Conservation (phyloP, 2,329 filamentous ascomycete genomes). For the Coniochaeta sp. region DNA sequence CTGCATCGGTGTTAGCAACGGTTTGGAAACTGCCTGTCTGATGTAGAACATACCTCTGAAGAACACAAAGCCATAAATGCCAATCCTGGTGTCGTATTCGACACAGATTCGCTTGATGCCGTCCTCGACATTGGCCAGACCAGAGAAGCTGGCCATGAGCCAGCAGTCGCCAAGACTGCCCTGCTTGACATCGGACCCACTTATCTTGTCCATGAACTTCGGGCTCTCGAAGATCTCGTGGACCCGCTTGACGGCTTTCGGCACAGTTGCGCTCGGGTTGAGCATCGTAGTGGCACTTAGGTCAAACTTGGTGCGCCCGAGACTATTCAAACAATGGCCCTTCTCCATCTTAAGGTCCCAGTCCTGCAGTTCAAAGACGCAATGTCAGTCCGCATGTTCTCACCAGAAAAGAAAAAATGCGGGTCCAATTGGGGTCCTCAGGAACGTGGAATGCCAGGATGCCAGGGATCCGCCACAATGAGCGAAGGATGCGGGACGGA, state of each 20-base stretch:
- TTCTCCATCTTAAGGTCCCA: conserved; percentile 62
- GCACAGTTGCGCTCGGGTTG: conserved; percentile 42
- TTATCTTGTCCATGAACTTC: conserved; percentile 57
- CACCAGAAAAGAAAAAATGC: no score
- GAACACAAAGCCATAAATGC: conserved; percentile 87
- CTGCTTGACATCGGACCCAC: conserved; percentile 69
- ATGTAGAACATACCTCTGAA: conserved; percentile 47
- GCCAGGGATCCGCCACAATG: background rate
- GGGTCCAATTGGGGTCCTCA: background rate
- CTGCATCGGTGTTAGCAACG: conserved; percentile 24
- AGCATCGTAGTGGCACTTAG: conserved; percentile 34
- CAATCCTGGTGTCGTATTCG: conserved; percentile 63
- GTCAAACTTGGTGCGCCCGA: conserved; percentile 44
- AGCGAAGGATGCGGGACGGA: background rate
- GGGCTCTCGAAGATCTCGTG: conserved; percentile 71
- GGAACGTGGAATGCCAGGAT: background rate
- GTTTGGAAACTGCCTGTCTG: background rate
- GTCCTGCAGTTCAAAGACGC: conserved; percentile 31
- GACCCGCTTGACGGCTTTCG: conserved; percentile 68
- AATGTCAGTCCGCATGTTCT: background rate
- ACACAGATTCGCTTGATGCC: conserved; percentile 70
- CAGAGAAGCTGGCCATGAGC: conserved; percentile 72
- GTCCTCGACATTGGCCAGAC: conserved; percentile 64
- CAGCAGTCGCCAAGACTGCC: conserved; percentile 75
- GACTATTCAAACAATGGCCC: conserved; percentile 45